Percentiles rank a stretch among this genome's conserved stretches.
phyloP scores from a whole-genome alignment of 2,329 filamentous ascomycete genomes.

The Trichophyton simii region DNA sequence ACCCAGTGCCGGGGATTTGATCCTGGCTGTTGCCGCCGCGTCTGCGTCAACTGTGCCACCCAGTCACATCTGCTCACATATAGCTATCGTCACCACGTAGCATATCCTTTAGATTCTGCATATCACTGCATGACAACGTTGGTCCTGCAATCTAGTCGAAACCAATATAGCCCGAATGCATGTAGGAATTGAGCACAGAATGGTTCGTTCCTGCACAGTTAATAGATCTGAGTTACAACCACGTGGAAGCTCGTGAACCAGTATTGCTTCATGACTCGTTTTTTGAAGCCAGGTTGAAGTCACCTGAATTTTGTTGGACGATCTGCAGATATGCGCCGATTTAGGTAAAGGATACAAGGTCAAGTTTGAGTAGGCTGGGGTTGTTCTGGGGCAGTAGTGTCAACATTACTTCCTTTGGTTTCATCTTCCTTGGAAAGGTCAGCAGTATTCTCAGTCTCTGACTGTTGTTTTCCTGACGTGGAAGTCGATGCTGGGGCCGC shows the following conservation, averaged over 20 bases:
- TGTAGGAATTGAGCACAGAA: not conserved
- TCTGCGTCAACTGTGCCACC: not conserved
- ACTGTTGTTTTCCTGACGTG: not conserved
- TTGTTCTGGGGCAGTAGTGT: not conserved
- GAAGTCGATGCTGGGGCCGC: slow-evolving; percentile 9
- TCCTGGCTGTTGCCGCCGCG: not conserved
- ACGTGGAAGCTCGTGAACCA: not conserved
- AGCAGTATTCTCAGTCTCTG: slow-evolving; percentile 5
- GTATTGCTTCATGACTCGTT: not conserved
- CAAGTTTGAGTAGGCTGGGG: not conserved
- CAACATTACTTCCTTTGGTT: not conserved
- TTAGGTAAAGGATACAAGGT: not conserved
- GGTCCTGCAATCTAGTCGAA: not conserved
- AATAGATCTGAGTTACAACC: not conserved
- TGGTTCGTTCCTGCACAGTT: not conserved
- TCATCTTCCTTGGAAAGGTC: slow-evolving; percentile 5
- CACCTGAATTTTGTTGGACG: not conserved
- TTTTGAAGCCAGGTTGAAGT: not conserved
- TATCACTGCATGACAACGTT: not conserved
- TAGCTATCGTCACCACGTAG: not conserved
- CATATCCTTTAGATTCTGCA: not conserved
- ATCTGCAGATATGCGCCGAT: not conserved
- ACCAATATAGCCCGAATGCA: not conserved
- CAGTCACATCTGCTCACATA: not conserved
- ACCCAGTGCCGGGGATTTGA: not conserved